Conservation (phyloP, 2,329 filamentous ascomycete species). For the Trichothecium roseum region DNA sequence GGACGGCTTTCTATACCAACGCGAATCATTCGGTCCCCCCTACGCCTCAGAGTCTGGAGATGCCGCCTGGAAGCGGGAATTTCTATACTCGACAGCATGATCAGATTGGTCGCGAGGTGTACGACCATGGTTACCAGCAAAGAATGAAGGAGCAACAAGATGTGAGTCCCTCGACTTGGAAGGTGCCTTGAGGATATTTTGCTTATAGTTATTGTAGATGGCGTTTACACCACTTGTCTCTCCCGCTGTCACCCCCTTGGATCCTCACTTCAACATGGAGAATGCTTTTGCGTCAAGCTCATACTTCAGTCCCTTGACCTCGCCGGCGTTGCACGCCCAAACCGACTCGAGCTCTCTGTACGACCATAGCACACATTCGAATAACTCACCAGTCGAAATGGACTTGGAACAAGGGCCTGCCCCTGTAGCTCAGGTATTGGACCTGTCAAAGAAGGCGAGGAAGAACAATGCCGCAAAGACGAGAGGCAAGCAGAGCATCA, state of each 20-base stretch:
- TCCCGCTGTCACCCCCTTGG: slow-evolving; percentile 73
- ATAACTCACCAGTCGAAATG: slow-evolving; percentile 48
- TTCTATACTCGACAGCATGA: slow-evolving; percentile 48
- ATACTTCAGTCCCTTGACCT: slow-evolving; percentile 77
- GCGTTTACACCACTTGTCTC: slow-evolving; percentile 73
- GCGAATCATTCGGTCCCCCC: slow-evolving; percentile 59
- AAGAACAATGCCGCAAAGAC: slow-evolving; percentile 43
- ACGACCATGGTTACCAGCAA: slow-evolving; percentile 54
- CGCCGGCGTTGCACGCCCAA: slow-evolving; percentile 68
- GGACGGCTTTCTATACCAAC: slow-evolving; percentile 40
- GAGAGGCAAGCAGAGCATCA: slow-evolving; percentile 39
- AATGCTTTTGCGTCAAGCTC: slow-evolving; percentile 51
- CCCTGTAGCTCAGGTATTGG: slow-evolving; percentile 28
- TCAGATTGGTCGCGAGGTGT: slow-evolving; percentile 43
- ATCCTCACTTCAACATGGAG: slow-evolving; percentile 56
- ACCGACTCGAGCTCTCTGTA: slow-evolving; percentile 37
- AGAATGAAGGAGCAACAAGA: slow-evolving; percentile 61
- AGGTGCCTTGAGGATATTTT: not conserved
- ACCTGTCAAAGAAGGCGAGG: slow-evolving; percentile 39
- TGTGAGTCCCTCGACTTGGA: slow-evolving; percentile 28
- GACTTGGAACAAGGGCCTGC: slow-evolving; percentile 34
- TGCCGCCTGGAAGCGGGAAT: slow-evolving; percentile 49
- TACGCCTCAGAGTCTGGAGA: slow-evolving; percentile 71
- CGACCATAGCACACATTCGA: slow-evolving; percentile 32
- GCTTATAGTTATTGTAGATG: slow-evolving; percentile 36